Conservation (phyloP, 2,329 filamentous ascomycete genomes). For the Colletotrichum aenigma region DNA sequence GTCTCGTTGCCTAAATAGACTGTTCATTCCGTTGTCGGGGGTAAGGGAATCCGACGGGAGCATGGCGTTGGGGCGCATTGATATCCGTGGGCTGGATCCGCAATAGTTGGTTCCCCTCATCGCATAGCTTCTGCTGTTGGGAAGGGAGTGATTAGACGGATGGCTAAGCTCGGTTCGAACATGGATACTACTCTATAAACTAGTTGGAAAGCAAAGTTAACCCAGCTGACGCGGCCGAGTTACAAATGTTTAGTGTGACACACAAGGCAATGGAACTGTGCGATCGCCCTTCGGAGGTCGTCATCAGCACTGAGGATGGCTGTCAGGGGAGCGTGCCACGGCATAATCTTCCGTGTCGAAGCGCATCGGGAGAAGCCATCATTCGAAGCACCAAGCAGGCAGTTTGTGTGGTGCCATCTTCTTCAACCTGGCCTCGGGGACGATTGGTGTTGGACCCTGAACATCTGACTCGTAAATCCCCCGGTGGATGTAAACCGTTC, state of each 20-base stretch:
- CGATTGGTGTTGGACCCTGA: background rate
- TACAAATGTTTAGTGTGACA: background rate
- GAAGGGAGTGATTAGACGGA: background rate
- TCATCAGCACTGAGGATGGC: background rate
- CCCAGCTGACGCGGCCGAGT: background rate
- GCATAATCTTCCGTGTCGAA: background rate
- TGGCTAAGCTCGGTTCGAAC: background rate
- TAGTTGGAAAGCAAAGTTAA: background rate
- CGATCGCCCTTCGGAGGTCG: background rate
- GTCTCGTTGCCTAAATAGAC: conserved; percentile 17
- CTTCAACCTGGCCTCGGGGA: background rate
- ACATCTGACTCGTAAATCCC: background rate
- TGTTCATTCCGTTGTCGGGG: conserved; percentile 8
- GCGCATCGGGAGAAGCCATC: background rate
- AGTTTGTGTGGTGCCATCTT: background rate
- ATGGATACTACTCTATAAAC: background rate
- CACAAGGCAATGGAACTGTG: background rate
- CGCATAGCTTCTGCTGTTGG: background rate
- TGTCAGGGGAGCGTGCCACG: background rate
- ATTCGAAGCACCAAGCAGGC: background rate
- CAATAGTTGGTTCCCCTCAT: background rate
- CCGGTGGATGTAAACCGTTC: background rate
- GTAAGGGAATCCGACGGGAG: background rate
- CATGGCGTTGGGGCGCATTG: conserved; percentile 20
- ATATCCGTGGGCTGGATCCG: conserved; percentile 20